Evolutionary conservation across 495 filamentous ascomycete species (phyloP), one percentile per base, ranked within the genome.

Genomic region (Aspergillus wentii): DNA sequence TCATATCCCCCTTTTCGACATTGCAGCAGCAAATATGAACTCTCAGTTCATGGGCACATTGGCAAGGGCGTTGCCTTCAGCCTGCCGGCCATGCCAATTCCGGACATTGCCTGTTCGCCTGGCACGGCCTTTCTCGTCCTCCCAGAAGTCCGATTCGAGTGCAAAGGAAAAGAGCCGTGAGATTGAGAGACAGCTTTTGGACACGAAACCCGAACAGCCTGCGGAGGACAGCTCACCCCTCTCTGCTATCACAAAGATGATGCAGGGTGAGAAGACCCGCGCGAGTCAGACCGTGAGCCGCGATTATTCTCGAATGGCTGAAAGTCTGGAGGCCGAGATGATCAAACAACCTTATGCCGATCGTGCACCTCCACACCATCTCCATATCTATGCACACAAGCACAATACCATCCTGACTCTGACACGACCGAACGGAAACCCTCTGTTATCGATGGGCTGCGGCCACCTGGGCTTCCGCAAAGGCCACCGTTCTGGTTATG

Each of bases 341-440:
- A 51, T 62, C 40, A 64, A 54, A 38, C 44, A 61, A 33, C 56
- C 60, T 25, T 62, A 61, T 40, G 44, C 58, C 55, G 57, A 67
- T 40, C 54, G 57, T 17, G 41, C 54, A 37, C 64, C 62, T 50
- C 77, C 84, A 7, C 83, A 92, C 66, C 86, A 91, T 50, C 76
- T 98, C 40, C 88, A 96, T 68, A 72, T 98, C 57, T 94, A 79
- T 61, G 56, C 80, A 23, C 79, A 81, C 44, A 92, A 85, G 68
- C 92, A 95, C 74, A 98, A 98, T 68, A 86, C 85, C 9, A 85
- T 96, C 56, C 74, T 98, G 57, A 94, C 91, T 5, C 71, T 95
- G 45, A 86, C 85, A 25, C 76, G 76, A 48, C 90, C 90, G 11
- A 82, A 90, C 40, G 81, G 86, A 9, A 73, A 83, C 41, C 71